Evolutionary conservation across 2,329 filamentous ascomycete species (phyloP), one percentile per base, ranked within the genome.

Genomic region (Trichoderma simmonsii): DNA sequence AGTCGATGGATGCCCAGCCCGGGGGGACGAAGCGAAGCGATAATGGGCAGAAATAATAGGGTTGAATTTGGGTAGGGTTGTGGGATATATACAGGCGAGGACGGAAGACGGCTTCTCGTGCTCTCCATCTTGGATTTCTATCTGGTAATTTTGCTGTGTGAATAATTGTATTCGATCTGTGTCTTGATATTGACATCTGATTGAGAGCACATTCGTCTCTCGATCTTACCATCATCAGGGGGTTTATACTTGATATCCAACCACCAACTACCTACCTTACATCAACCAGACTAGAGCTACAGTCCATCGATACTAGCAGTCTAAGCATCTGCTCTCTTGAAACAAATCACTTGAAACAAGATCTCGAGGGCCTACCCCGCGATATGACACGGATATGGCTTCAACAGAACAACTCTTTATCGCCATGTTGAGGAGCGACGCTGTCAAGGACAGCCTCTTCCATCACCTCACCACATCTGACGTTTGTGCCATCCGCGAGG

Each of bases 401-500:
- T 81, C 83, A 76, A 81, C 80, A 77, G 82, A 84, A 77, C 83
- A 85, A 57, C 77, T 79, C 48, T 87, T 90, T 80, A 84, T 88
- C 83, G 81, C 84, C 82, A 83, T 89, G 78, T 86, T 88, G 83
- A 85, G 87, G 79, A 82, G 84, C 75, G 83, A 86, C 59, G 76
- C 78, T 75, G 82, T 89, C 81, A 83, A 85, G 70, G 82, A 87
- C 78, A 79, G 74, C 63, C 83, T 90, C 77, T 84, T 89, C 76
- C 81, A 83, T 72, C 76, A 83, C 68, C 82, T 90, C 74, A 79
- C 84, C 75, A 86, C 84, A 67, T 77, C 83, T 73, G 87, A 89
- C 76, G 80, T 89, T 74, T 87, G 87, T 82, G 83, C 86, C 74
- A 77, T 94, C 68, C 89, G 92, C 73, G 86, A 91, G 70, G 86